A percentile compares a stretch with the other conserved stretches of the same genome.
phyloP scores from a whole-genome alignment of 345 rosid species.

The Eucalyptus tenuipes region DNA sequence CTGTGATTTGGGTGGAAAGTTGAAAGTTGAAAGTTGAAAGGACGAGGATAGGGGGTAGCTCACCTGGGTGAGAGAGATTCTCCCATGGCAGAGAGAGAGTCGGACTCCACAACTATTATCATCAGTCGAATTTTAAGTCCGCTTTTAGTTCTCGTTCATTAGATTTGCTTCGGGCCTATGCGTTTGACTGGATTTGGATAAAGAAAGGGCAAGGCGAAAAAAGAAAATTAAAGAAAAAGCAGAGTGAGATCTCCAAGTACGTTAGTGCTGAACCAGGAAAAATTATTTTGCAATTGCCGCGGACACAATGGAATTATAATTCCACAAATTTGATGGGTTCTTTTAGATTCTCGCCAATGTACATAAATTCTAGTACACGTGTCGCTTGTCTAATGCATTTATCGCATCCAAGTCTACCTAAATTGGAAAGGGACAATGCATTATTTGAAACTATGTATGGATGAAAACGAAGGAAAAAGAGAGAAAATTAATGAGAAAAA shows the following conservation, averaged over 20 bases:
- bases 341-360: not conserved
- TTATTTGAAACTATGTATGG: not conserved
- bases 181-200: not conserved
- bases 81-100: no score
- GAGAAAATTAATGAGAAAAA: not conserved
- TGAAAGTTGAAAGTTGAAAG: no score
- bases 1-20: no score
- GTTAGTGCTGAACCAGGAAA: not conserved
- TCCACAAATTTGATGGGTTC: not conserved
- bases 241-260: not conserved
- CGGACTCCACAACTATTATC: no score
- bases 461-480: not conserved
- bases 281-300: not conserved
- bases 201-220: not conserved
- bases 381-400: not conserved
- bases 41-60: no score
- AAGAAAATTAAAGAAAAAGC: not conserved
- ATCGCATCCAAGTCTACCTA: not conserved
- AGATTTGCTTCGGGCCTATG: not conserved
- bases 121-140: no score
- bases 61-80: no score
- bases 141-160: not conserved
- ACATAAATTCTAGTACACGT: no score
- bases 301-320: not conserved
- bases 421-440: not conserved